Evolutionary conservation across 805 yeast genomes (phyloP), one percentile per base, ranked within the genome.

Genomic region (Saccharomycopsis sp.): DNA sequence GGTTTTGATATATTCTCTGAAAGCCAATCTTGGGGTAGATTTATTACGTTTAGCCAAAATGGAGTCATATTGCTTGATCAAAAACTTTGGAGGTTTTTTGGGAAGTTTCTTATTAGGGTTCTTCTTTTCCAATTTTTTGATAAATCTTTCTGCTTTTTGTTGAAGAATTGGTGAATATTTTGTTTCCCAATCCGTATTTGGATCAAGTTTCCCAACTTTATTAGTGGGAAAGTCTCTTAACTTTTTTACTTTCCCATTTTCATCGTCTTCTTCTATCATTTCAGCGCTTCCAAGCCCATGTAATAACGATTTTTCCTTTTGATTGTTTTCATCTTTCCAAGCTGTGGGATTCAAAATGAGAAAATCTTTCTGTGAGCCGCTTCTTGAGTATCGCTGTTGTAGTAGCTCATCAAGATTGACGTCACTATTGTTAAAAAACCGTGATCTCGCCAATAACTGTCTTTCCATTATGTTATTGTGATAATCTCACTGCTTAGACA

Each of bases 311-410:
- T 36, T 41, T 3, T 25, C n/a, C 12, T 12, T 10, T 18, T 40
- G 32, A 10, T 6, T 23, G 10, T 10, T 6, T 23, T 23, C 26
- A 8, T 23, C 26, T 23, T 10, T 6, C 26, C 10, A 6, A 23
- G 39, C 44, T 6, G 49, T 45, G 10, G 49, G 49, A 13, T 34
- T 46, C 5, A 46, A 33, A 20, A 38, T 27, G 8, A 46, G 9
- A 26, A 14, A 38, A 21, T 14, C 34, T 21, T 46, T 46, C 29
- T 46, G 49, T 21, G 33, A 26, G 9, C 48, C 47, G 2, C 21
- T 32, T 18, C 21, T 15, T n/a, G 45, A 40, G 31, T 46, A 46
- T 21, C 49, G 32, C 6, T 21, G 23, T 21, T 46, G 42, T 26
- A 46, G 28, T 18, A 46, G 36, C 18, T 44, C 48, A 31, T 46